These are phyloP conservation scores for Trypanosomatidae sp. DNA, from an alignment of 208 protist species.

Conservation along the genomic window DNA sequence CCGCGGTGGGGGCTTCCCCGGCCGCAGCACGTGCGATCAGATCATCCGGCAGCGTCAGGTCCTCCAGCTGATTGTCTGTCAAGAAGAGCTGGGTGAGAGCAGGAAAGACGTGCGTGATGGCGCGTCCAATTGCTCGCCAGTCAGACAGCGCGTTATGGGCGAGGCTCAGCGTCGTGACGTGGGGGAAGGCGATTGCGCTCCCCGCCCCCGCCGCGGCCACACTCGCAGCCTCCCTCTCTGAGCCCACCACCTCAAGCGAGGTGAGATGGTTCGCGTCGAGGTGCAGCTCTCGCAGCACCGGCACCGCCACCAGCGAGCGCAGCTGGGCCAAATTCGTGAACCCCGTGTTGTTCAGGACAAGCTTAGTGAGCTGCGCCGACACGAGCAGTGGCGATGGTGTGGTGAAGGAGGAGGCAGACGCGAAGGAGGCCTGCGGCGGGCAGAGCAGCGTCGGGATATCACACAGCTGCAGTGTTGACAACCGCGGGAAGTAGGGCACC, in stretches of 20 bases:
- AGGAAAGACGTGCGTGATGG: conserved; percentile 55
- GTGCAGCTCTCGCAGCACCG: conserved; percentile 68
- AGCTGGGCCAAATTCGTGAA: too few species aligned
- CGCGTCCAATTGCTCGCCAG: conserved; percentile 52
- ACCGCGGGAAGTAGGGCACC: conserved; percentile 48
- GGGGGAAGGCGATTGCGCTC: conserved; percentile 32
- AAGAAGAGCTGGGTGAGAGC: conserved; percentile 66
- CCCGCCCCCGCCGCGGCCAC: neutral
- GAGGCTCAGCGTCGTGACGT: conserved; percentile 72
- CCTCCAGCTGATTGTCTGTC: conserved; percentile 61
- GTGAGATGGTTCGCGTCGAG: conserved; percentile 72
- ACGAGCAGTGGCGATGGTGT: too few species aligned
- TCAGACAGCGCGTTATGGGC: conserved; percentile 65
- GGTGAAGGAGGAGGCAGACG: too few species aligned
- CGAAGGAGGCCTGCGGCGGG: neutral
- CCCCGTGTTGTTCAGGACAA: conserved; percentile 78
- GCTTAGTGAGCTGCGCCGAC: conserved; percentile 50
- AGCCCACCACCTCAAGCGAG: conserved; percentile 28
- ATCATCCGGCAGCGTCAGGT: conserved; percentile 27
- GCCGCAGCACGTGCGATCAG: conserved; percentile 17
- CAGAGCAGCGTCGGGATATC: conserved; percentile 48
- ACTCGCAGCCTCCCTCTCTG: neutral
- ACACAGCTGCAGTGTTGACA: conserved; percentile 70
- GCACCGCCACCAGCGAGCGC: conserved; percentile 51
- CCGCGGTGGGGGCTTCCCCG: neutral